Conservation (phyloP, 495 filamentous ascomycete species). For the Chaetomium fimeti region DNA sequence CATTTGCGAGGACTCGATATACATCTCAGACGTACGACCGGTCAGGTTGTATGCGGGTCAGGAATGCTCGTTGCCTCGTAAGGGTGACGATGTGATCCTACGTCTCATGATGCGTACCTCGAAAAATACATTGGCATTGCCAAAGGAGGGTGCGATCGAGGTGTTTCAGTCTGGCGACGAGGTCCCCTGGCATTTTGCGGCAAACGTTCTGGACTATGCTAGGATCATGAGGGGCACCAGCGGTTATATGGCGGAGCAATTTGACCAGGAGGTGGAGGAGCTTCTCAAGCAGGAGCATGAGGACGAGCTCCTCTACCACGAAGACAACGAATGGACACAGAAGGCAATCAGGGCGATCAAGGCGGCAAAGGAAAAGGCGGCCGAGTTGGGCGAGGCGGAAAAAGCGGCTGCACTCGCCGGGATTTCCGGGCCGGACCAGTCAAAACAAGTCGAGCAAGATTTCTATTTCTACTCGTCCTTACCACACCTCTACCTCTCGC, state of each 20-base stretch:
- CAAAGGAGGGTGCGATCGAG: constrained; percentile 73
- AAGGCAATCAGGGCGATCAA: constrained; percentile 72
- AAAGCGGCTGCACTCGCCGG: background rate
- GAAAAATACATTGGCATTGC: constrained; percentile 80
- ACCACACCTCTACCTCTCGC: constrained; percentile 87
- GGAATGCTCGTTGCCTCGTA: constrained; percentile 71
- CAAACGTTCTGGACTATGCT: constrained; percentile 91
- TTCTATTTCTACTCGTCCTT: constrained; percentile 91
- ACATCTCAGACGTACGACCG: constrained; percentile 81
- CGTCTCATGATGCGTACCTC: constrained; percentile 75
- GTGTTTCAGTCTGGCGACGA: constrained; percentile 64
- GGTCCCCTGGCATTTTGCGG: constrained; percentile 91
- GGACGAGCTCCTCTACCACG: constrained; percentile 90
- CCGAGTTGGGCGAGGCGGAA: constrained; percentile 35
- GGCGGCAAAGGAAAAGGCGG: constrained; percentile 68
- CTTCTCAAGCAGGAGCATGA: constrained; percentile 74
- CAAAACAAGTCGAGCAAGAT: constrained; percentile 38
- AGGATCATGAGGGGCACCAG: constrained; percentile 92
- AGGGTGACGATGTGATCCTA: constrained; percentile 86
- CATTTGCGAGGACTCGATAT: constrained; percentile 89
- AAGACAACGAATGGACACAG: constrained; percentile 86
- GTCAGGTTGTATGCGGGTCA: constrained; percentile 91
- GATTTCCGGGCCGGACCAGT: constrained; percentile 8
- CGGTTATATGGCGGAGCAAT: constrained; percentile 80
- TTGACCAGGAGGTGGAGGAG: constrained; percentile 70